Percentiles rank a stretch among this genome's conserved stretches.
Conservation (phyloP, 768 basidiomycete genomes). For the Coprinellus micaceus region DNA sequence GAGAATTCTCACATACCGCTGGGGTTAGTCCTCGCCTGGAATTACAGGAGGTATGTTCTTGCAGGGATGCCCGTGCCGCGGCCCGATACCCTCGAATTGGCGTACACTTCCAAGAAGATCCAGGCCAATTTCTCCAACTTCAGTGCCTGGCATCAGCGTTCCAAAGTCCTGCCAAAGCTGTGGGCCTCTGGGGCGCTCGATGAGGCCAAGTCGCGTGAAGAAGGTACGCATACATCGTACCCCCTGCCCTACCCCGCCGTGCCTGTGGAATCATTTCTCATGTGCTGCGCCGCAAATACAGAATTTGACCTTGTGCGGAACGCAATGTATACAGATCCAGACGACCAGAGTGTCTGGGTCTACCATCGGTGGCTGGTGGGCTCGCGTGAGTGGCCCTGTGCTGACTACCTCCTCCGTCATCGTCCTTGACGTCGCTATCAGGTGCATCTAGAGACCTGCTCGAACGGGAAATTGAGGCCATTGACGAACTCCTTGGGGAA, state of each 20-base stretch:
- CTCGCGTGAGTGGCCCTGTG: constrained; percentile 43
- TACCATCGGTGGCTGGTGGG: constrained; percentile 98
- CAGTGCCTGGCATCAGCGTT: constrained; percentile 98
- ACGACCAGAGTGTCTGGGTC: constrained; percentile 96
- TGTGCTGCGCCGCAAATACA: constrained; percentile 28
- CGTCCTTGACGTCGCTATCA: constrained; percentile 23
- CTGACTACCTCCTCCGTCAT: neutral
- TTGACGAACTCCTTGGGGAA: constrained; percentile 80
- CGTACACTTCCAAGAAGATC: constrained; percentile 88
- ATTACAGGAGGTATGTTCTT: constrained; percentile 86
- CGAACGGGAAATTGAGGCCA: constrained; percentile 69
- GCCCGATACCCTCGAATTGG: constrained; percentile 65
- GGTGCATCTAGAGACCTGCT: constrained; percentile 59
- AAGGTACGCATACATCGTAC: constrained; percentile 48
- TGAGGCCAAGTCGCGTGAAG: constrained; percentile 53
- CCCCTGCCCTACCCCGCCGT: neutral
- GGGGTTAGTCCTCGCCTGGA: constrained; percentile 84
- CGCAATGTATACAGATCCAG: constrained; percentile 94
- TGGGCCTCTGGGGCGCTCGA: constrained; percentile 60
- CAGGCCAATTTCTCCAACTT: constrained; percentile 95
- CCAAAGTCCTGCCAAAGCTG: constrained; percentile 67
- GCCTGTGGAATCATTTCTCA: neutral
- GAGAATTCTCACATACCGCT: neutral
- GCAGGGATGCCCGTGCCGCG: constrained; percentile 58
- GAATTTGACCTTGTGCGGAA: constrained; percentile 92